Conservation (phyloP, 208 protist genomes). For the Spongospora subterranea region DNA sequence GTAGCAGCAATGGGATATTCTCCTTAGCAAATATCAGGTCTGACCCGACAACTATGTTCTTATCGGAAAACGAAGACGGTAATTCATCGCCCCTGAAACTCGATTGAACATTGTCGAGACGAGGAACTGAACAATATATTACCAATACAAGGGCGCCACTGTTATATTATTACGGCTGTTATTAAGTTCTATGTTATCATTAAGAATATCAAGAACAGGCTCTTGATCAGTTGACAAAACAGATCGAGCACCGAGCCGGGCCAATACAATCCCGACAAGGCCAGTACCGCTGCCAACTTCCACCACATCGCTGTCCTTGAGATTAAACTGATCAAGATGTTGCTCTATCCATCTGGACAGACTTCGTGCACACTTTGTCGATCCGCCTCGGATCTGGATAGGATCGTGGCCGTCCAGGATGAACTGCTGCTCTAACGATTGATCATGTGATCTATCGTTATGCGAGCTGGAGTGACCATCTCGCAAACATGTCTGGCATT, state of each 20-base stretch:
- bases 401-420: not conserved
- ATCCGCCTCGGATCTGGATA: not conserved
- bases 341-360: not conserved
- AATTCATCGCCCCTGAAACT: not conserved
- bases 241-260: constrained; percentile 20
- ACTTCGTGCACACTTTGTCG: constrained; percentile 22
- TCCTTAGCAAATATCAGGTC: constrained; percentile 44
- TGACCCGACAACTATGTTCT: not conserved
- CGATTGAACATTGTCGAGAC: not conserved
- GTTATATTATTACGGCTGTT: not conserved
- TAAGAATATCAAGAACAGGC: constrained; percentile 30
- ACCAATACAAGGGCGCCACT: not conserved
- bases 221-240: constrained; percentile 35
- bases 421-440: constrained; percentile 4
- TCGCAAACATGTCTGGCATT: constrained; percentile 6
- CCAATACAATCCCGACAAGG: constrained; percentile 36
- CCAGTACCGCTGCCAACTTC: constrained; percentile 46
- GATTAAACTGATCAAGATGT: not conserved
- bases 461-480: not conserved
- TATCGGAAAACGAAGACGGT: not conserved
- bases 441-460: constrained; percentile 16
- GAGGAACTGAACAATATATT: not conserved
- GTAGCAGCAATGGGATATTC: constrained; percentile 42
- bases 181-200: not conserved
- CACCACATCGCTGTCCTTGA: not conserved